phyloP scores from a whole-genome alignment of 116 monocot genomes.

The Trichopus zeylanicus region DNA sequence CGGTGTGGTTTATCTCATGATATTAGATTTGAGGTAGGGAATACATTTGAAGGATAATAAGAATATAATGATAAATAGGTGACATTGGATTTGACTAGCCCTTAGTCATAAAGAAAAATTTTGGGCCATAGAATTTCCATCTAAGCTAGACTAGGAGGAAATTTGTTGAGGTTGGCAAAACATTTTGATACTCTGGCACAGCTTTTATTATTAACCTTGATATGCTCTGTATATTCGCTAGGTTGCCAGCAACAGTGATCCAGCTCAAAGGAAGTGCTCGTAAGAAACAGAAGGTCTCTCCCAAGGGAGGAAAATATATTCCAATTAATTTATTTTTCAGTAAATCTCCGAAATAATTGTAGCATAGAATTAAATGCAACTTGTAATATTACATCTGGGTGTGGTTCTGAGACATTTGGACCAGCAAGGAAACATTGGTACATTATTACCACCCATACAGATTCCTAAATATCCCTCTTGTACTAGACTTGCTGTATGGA shows the following conservation, averaged over 20 bases:
- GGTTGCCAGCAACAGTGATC: neutral
- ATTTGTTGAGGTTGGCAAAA: neutral
- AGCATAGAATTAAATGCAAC: neutral
- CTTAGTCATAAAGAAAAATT: too few species aligned
- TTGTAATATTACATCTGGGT: neutral
- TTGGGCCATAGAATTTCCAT: too few species aligned
- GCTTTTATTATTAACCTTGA: neutral
- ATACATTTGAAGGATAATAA: too few species aligned
- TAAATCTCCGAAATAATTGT: constrained; percentile 2
- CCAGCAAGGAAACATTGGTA: too few species aligned
- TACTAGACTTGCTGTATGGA: too few species aligned
- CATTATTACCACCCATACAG: too few species aligned
- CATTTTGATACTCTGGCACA: neutral
- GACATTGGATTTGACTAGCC: too few species aligned
- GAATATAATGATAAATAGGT: too few species aligned
- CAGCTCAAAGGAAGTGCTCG: constrained; percentile 6
- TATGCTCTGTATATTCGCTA: constrained; percentile 15
- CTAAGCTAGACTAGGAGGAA: too few species aligned
- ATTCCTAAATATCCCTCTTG: too few species aligned
- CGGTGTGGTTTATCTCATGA: neutral
- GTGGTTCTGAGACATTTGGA: neutral
- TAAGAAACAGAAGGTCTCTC: constrained; percentile 57
- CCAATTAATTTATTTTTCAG: constrained; percentile 74
- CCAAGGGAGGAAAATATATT: constrained; percentile 33
- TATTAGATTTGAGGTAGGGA: neutral